These are phyloP conservation scores for Monosporozyma yasuniensis DNA, from an alignment of 805 yeast genomes.

Conservation along the genomic window DNA sequence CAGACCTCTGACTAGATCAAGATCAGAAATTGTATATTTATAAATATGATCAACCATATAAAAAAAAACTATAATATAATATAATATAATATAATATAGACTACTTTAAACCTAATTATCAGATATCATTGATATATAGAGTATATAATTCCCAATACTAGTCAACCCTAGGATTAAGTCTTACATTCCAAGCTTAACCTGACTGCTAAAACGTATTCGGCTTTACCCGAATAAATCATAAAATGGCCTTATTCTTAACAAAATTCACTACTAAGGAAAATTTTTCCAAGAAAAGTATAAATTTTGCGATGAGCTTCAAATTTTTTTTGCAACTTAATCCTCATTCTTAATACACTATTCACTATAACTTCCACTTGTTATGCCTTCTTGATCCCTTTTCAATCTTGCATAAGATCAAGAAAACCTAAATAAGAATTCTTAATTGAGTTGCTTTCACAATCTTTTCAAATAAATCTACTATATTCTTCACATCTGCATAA, in stretches of 20 bases:
- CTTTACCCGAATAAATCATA: neutral
- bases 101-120: neutral
- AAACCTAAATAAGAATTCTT: neutral
- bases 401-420: neutral
- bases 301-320: slow-evolving; percentile 1
- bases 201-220: neutral
- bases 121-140: too few relatives aligned
- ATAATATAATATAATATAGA: neutral
- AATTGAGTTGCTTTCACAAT: neutral
- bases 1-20: slow-evolving; percentile 4
- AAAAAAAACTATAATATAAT: neutral
- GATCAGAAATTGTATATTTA: neutral
- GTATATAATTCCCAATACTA: too few relatives aligned
- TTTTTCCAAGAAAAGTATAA: neutral
- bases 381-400: neutral
- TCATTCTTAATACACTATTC: neutral
- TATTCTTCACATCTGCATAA: neutral
- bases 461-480: neutral
- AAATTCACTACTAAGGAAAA: neutral
- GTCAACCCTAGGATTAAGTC: neutral
- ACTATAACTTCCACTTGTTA: neutral
- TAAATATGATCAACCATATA: neutral
- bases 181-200: neutral
- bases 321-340: neutral
- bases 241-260: neutral